Evolutionary conservation across 805 yeast species (phyloP).

Genomic region (Candida silvicultrix): DNA sequence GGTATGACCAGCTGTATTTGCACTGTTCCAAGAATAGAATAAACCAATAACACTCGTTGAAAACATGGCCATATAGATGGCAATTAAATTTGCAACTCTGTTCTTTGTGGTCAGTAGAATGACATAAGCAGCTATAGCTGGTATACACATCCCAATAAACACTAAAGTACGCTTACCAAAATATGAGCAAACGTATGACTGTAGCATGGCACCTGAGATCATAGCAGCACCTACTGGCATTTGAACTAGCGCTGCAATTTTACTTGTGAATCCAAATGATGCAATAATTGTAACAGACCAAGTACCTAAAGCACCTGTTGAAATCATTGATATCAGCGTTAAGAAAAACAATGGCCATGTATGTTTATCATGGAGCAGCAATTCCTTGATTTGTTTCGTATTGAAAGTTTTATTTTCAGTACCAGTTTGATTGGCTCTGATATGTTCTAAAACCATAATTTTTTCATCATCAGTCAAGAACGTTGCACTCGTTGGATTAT

Average conservation of each 20-base stretch:
- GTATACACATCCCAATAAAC: slow-evolving; percentile 32
- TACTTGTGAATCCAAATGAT: slow-evolving; percentile 37
- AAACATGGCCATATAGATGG: slow-evolving; percentile 45
- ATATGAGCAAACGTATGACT: slow-evolving; percentile 30
- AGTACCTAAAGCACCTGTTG: slow-evolving; percentile 40
- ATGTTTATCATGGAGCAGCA: slow-evolving; percentile 36
- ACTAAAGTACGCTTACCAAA: slow-evolving; percentile 30
- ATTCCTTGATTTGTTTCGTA: slow-evolving; percentile 34
- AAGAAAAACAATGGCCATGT: slow-evolving; percentile 44
- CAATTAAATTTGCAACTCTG: slow-evolving; percentile 40
- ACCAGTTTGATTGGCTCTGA: slow-evolving; percentile 42
- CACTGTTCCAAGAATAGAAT: slow-evolving; percentile 54
- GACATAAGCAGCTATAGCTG: slow-evolving; percentile 45
- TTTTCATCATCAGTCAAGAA: slow-evolving; percentile 38
- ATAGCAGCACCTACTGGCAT: slow-evolving; percentile 52
- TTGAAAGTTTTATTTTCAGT: slow-evolving; percentile 38
- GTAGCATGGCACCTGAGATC: slow-evolving; percentile 32
- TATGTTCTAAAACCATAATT: slow-evolving; percentile 32
- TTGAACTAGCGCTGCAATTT: slow-evolving; percentile 42
- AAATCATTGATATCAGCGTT: slow-evolving; percentile 39
- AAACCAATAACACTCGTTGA: slow-evolving; percentile 53
- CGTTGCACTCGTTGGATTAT: slow-evolving; percentile 33
- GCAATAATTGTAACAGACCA: slow-evolving; percentile 32
- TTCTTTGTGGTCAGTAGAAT: slow-evolving; percentile 34
- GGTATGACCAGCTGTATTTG: slow-evolving; percentile 58